Evolutionary conservation across 116 monocot species (phyloP).

Genomic region (Phalaenopsis hybrid): DNA sequence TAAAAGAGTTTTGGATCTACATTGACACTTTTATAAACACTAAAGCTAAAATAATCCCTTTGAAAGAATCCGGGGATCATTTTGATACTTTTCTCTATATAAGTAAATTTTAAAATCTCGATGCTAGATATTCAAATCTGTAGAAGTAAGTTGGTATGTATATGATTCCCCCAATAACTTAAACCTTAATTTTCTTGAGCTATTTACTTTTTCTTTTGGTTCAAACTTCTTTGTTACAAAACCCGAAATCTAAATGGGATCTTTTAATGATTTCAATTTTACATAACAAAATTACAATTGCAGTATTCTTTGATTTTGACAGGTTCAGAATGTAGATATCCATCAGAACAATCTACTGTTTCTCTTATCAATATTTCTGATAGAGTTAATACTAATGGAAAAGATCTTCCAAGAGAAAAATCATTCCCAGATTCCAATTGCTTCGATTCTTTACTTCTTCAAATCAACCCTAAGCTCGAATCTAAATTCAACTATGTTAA

Average conservation of each 20-base stretch:
- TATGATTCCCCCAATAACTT: too few relatives aligned
- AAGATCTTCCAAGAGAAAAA: neutral
- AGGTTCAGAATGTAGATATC: neutral
- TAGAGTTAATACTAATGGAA: neutral
- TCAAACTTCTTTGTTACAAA: neutral
- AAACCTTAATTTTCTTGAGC: neutral
- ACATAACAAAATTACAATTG: neutral
- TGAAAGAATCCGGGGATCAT: too few relatives aligned
- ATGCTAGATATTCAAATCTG: too few relatives aligned
- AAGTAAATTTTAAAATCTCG: too few relatives aligned
- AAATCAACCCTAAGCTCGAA: too few relatives aligned
- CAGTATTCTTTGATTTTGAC: neutral
- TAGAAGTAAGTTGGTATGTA: too few relatives aligned
- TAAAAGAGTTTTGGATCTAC: too few relatives aligned
- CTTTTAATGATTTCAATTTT: neutral
- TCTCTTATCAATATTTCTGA: neutral
- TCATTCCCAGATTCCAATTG: neutral
- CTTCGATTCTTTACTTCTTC: neutral
- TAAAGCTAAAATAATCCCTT: too few relatives aligned
- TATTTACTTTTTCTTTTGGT: neutral
- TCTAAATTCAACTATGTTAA: constrained; percentile 9
- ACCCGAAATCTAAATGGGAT: neutral
- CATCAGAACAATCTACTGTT: neutral
- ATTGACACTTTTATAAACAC: too few relatives aligned
- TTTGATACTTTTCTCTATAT: too few relatives aligned